Evolutionary conservation across 371 early-diverging fungal species (phyloP), one percentile per base, ranked within the genome.

Genomic region (Mucor mucedo): DNA sequence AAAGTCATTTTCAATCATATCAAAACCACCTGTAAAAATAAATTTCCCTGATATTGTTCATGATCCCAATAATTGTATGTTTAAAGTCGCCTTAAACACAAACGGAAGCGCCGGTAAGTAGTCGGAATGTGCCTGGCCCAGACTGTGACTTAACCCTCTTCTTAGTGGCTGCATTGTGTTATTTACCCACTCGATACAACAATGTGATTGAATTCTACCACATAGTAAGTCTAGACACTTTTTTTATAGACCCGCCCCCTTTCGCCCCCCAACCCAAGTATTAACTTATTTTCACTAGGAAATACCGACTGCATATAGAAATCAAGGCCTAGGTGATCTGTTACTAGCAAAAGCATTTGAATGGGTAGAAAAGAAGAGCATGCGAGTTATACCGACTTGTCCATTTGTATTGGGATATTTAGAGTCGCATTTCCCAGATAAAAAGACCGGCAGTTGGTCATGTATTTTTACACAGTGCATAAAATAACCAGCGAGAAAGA

Each of bases 281-380:
- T 21, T 21, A 1, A 21, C 21, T 21, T n/a, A n/a, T n/a, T n/a
- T 30, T 16, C n/a, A 32, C 41, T 64, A 71, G 71, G 71, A 71
- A 71, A 67, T 71, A 53, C 71, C 71, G 33, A 27, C 55, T 27
- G 57, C 55, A 48, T 71, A 71, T 54, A 38, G 68, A 39, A 55
- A 71, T n/a, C 63, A 58, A 57, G 71, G 71, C 4, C 33, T 71
- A 54, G 71, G 71, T 47, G 71, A 71, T n/a, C 55, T 62, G 21
- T 58, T 71, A 67, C 56, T 67, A 49, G 52, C 47, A 13, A 41
- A 55, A 45, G 71, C 71, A 52, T 71, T 71, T 55, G 68, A 61
- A 66, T 71, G 71, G 71, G 64, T 61, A 40, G 52, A 71, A 39
- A 58, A 53, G 28, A 45, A 62, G 48, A 58, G 64, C 10, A 21